Evolutionary conservation across 208 protist genomes (phyloP).

Genomic region (Entamoeba dispar): DNA sequence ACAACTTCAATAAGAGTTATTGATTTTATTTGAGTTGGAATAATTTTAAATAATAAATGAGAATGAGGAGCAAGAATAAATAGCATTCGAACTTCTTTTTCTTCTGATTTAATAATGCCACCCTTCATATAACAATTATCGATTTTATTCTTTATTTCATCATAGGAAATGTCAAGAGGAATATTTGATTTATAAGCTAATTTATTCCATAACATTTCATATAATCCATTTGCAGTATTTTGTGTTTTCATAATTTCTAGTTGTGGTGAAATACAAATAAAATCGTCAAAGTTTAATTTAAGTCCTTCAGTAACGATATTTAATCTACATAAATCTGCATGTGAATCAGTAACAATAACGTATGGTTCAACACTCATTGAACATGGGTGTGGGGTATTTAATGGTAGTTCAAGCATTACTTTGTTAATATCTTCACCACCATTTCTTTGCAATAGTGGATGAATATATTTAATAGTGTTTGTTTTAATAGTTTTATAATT

Average conservation of each 20-base stretch:
- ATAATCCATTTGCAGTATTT: not conserved
- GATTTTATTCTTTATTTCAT: not conserved
- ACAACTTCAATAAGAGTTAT: not conserved
- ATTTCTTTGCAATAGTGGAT: not conserved
- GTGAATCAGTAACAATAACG: not conserved
- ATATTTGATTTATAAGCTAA: not conserved
- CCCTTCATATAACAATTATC: not conserved
- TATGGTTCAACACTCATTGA: not conserved
- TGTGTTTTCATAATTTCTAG: not conserved
- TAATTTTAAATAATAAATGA: not conserved
- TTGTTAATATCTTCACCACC: not conserved
- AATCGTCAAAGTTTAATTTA: not conserved
- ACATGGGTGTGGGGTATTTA: not conserved
- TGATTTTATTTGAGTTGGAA: not conserved
- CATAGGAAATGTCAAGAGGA: not conserved
- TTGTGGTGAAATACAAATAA: not conserved
- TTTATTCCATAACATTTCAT: not conserved
- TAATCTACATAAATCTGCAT: not conserved
- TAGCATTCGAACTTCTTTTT: not conserved
- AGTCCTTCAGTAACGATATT: not conserved
- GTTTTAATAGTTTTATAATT: not conserved
- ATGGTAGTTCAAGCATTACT: not conserved
- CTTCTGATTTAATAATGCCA: not conserved
- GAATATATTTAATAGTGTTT: not conserved
- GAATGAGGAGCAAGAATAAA: not conserved